Evolutionary conservation across 2,329 filamentous ascomycete species (phyloP), one percentile per base, ranked within the genome.

Genomic region (Talaromyces sp.): DNA sequence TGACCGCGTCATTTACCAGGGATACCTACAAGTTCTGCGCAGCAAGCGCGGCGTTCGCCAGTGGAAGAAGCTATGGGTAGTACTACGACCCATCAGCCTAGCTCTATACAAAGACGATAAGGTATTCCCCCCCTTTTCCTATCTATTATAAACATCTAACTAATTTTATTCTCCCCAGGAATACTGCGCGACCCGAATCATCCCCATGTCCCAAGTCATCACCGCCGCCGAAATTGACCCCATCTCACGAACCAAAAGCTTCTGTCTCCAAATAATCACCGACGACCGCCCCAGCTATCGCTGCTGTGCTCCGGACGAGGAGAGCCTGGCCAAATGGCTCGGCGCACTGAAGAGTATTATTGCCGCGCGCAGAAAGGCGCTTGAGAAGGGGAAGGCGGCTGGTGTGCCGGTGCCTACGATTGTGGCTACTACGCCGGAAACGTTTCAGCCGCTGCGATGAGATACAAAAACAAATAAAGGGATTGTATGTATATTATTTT

Each of bases 1-100:
- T 0, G 93, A 96, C 73, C 89, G 93, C 30, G 89, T 98, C n/a
- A 85, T 98, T 52, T 96, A 91, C 84, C 92, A 98, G 72, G 93
- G 94, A 57, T 93, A 92, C 83, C 85, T 98, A 34, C 90, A 91
- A 75, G 87, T 92, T 64, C 84, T 97, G 61, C 92, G 91, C 69
- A 90, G 88, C 64, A 93, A 92, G 70, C 75, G 75, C 54, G 92
- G 92, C 8, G 86, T 99, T 60, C 87, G 90, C 54, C 90, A 96
- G 70, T 99, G 95, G 95, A 97, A 96, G 81, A 89, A 92, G 68
- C 84, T 92, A 63, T 98, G 95, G 95, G 90, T 89, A 12, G 95
- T 98, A 0, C 83, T 99, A 57, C 90, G 95, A 34, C 89, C 91
- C 1, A 88, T 89, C 57, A 92, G 90, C 65, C 81, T 99, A 34